These are phyloP conservation scores for Brassica cretica DNA, from an alignment of 345 rosid genomes.

Conservation along the genomic window DNA sequence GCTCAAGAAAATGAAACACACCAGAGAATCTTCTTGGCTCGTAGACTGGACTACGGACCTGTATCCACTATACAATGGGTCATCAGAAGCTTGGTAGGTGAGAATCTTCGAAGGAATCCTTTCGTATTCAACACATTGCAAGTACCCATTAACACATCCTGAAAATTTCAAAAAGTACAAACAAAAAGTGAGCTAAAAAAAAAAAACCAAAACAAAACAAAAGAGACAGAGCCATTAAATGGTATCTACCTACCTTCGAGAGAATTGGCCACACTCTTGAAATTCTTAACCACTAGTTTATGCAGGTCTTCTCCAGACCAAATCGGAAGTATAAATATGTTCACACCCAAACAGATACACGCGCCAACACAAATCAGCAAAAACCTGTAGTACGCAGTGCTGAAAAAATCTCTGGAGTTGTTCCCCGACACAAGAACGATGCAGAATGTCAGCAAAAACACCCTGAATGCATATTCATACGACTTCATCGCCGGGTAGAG, in stretches of 20 bases:
- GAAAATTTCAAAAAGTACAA: not conserved
- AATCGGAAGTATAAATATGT: conserved; percentile 68
- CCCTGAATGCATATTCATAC: not conserved
- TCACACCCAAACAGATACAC: conserved; percentile 56
- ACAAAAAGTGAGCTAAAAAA: conserved; percentile 4
- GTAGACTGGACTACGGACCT: conserved; percentile 80
- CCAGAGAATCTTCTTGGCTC: conserved; percentile 86
- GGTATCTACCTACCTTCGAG: conserved; percentile 58
- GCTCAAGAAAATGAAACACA: conserved; percentile 27
- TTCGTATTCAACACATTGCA: conserved; percentile 75
- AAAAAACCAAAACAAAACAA: not conserved
- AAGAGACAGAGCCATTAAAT: not conserved
- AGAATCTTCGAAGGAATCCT: conserved; percentile 87
- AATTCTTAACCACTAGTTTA: conserved; percentile 81
- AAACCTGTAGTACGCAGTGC: not conserved
- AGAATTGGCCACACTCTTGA: conserved; percentile 74
- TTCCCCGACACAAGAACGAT: not conserved
- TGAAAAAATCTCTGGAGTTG: not conserved
- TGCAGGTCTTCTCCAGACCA: conserved; percentile 96
- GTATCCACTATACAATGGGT: conserved; percentile 73
- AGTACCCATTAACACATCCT: conserved; percentile 80
- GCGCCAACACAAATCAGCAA: conserved; percentile 50
- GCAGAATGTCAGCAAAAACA: not conserved
- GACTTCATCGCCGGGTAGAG: not conserved
- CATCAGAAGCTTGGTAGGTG: conserved; percentile 85